Evolutionary conservation across 2,329 filamentous ascomycete genomes (phyloP), one percentile per base, ranked within the genome.

Genomic region (Aspergillus sp.): DNA sequence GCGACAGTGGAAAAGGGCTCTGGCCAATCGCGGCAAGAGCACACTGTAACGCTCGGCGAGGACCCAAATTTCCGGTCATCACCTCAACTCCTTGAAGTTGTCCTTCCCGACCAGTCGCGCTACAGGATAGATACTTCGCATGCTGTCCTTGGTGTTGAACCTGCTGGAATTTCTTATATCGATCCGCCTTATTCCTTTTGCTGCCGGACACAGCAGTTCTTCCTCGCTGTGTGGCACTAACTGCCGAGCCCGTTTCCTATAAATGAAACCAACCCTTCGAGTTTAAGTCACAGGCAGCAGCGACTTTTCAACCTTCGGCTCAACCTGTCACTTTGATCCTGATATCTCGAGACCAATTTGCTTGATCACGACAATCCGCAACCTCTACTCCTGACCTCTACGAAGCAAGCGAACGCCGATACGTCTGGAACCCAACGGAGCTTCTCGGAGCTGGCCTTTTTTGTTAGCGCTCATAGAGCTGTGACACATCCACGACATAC

Each of bases 191-290:
- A 15, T 49, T 31, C 28, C 7, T 28, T 5, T 7, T 22, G 6
- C 25, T 53, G 17, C 22, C 28, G 13, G n/a, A 59, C 25, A 13
- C 38, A 52, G 60, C 60, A 59, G 63, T 59, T 52, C 53, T 58
- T 65, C 60, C 61, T 62, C 51, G 66, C 64, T 59, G 62, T 63
- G 61, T 67, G 64, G 64, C 64, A 55, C 57, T 62, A 59, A 54
- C 57, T 47, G 53, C 56, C 57, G 59, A 50, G 53, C 46, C 57
- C 57, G 53, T 41, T 57, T 55, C 23, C 19, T 57, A 45, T 46
- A 58, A n/a, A 48, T 50, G 51, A 54, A 30, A 45, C 47, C 50
- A 41, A 64, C 61, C 56, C 28, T 53, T 57, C 43, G 46, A 52
- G 34, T 19, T 60, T 45, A 58, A 19, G 56, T 31, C 19, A 53